Evolutionary conservation across 768 basidiomycete species (phyloP), one percentile per base, ranked within the genome.

Genomic region (Lactarius psammicola): DNA sequence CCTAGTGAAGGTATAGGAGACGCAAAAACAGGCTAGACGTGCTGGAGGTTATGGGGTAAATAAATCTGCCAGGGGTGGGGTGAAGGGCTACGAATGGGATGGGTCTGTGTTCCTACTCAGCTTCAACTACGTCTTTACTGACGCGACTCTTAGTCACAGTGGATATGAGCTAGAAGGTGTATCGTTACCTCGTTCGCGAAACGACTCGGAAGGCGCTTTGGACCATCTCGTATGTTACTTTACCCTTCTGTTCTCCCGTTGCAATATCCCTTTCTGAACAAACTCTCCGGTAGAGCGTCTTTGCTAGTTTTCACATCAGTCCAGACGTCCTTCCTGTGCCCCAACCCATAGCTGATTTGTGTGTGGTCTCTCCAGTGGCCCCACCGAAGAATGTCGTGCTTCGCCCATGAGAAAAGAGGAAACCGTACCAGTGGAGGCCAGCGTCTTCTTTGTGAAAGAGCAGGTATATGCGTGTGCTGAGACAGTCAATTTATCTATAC

Each of bases 161-260:
- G 70, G 85, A 91, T 74, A 82, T 89, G 85, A 78, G 76, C 23
- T 83, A 82, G 64, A 80, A 84, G 1, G 84, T 87, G 0, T 88
- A 92, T 72, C 82, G 93, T 18, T 85, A 92, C 73, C 78, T 98
- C 34, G 76, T 87, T 98, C 94, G 96, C 81, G 92, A 64, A 87
- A 87, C 60, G 86, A n/a, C n/a, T n/a, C n/a, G n/a, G n/a, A 91
- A 54, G 95, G 94, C 4, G 82, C 82, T 33, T 79, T 98, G 36
- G 95, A 97, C 73, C 79, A 94, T 42, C 79, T 98, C 74, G 94
- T 93, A 62, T 51, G 87, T 38, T 23, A 2, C 28, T n/a, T 28
- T 40, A 11, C 8, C 30, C 11, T 15, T 60, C 20, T 11, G 17
- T 44, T 8, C 17, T 33, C 28, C 3, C 23, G 7, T 4, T 40